Evolutionary conservation across 176 grass and related monocot genomes (phyloP).

Genomic region (Carex myosuroides): DNA sequence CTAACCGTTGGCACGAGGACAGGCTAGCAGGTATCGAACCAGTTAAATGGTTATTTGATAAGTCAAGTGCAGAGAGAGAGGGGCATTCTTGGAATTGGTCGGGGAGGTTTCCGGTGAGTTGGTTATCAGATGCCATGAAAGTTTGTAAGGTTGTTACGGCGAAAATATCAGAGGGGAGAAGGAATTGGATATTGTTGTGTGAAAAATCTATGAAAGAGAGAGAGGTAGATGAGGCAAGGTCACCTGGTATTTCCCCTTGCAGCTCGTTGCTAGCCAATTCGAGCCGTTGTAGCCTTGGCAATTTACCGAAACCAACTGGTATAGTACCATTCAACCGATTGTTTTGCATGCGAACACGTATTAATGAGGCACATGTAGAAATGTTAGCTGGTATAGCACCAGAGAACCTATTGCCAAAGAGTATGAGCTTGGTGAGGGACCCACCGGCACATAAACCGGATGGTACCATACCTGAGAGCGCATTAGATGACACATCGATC

Average conservation of each 20-base stretch:
- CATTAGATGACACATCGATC: conserved; percentile 89
- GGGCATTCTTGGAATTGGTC: conserved; percentile 92
- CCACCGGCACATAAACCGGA: conserved; percentile 55
- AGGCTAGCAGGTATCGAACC: conserved; percentile 58
- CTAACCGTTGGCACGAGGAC: conserved; percentile 66
- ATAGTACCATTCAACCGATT: conserved; percentile 69
- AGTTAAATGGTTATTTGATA: conserved; percentile 65
- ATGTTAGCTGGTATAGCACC: conserved; percentile 55
- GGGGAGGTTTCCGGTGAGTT: conserved; percentile 62
- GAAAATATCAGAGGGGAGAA: conserved; percentile 58
- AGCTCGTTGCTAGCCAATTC: conserved; percentile 78
- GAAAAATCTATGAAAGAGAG: conserved; percentile 91
- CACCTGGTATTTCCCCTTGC: conserved; percentile 68
- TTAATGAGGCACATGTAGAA: conserved; percentile 57
- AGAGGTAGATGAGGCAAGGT: conserved; percentile 51
- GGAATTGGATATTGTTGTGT: conserved; percentile 54
- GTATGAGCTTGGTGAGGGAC: conserved; percentile 62
- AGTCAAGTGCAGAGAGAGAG: conserved; percentile 58
- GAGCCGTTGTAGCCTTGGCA: conserved; percentile 62
- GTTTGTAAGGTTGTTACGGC: conserved; percentile 58
- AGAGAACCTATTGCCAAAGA: conserved; percentile 79
- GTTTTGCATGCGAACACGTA: conserved; percentile 74
- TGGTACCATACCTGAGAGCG: conserved; percentile 45
- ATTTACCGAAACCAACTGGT: conserved; percentile 57
- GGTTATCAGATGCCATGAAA: conserved; percentile 75